Conservation (phyloP, 2,329 filamentous ascomycete genomes). For the Aspergillus costaricaensis region DNA sequence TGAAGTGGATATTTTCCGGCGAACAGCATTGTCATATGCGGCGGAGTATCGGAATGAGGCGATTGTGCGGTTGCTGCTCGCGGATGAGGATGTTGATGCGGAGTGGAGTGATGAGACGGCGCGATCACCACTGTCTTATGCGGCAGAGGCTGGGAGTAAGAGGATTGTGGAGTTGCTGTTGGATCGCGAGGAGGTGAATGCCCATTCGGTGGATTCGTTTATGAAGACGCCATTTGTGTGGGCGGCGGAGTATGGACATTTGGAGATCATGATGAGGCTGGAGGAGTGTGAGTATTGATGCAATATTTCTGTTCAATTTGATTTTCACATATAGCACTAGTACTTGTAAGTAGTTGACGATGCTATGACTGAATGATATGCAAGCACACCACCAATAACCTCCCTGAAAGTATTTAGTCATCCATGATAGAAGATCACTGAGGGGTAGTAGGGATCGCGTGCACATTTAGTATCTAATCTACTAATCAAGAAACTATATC, state of each 20-base stretch:
- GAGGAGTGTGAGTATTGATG: not conserved
- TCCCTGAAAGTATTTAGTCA: not conserved
- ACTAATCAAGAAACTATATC: too few relatives aligned
- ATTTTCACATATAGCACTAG: too few relatives aligned
- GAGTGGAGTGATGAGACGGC: not conserved
- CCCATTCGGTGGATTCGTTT: not conserved
- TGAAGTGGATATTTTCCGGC: not conserved
- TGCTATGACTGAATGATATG: too few relatives aligned
- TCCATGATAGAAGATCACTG: not conserved
- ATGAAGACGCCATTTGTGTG: not conserved
- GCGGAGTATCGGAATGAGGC: not conserved
- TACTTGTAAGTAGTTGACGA: not conserved
- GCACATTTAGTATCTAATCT: not conserved
- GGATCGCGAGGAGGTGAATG: not conserved
- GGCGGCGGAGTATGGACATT: not conserved
- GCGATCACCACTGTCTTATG: not conserved
- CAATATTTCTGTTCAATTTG: too few relatives aligned
- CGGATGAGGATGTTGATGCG: not conserved
- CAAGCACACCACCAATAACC: not conserved
- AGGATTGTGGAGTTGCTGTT: not conserved
- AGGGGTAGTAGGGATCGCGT: slow-evolving; percentile 1
- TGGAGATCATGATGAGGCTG: not conserved
- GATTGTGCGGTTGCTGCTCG: not conserved
- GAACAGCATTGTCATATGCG: not conserved
- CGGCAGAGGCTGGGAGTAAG: not conserved